These are phyloP conservation scores for Penicillium riverlandense DNA, from an alignment of 495 filamentous ascomycete species.

Conservation along the genomic window DNA sequence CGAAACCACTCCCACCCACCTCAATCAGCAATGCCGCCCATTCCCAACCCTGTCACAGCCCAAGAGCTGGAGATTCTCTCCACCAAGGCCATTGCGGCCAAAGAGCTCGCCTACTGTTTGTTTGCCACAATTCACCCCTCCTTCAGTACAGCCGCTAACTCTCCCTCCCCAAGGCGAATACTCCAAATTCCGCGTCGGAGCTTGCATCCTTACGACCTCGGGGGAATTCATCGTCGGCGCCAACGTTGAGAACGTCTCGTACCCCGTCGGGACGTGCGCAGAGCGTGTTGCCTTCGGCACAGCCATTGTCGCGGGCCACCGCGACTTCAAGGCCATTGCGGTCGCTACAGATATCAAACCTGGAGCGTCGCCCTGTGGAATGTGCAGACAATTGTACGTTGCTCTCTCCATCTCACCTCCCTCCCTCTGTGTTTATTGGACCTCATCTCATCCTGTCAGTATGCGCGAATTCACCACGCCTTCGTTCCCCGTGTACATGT, in stretches of 20 bases:
- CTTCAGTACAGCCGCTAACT: not conserved
- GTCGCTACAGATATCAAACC: slow-evolving; percentile 75
- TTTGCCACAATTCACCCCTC: not conserved
- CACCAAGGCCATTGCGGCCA: slow-evolving; percentile 53
- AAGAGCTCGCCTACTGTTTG: slow-evolving; percentile 70
- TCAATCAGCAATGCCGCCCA: slow-evolving; percentile 11
- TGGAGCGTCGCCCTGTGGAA: slow-evolving; percentile 68
- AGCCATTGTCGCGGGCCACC: slow-evolving; percentile 67
- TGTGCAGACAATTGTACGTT: slow-evolving; percentile 45
- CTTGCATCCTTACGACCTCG: slow-evolving; percentile 60
- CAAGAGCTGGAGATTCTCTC: slow-evolving; percentile 56
- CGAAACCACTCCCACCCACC: not conserved
- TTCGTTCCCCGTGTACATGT: slow-evolving; percentile 81
- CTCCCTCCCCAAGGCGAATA: slow-evolving; percentile 58
- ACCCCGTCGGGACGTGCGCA: slow-evolving; percentile 91
- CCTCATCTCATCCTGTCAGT: slow-evolving; percentile 26
- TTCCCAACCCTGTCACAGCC: slow-evolving; percentile 10
- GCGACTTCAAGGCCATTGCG: slow-evolving; percentile 71
- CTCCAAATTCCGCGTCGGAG: slow-evolving; percentile 87
- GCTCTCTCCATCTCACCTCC: not conserved
- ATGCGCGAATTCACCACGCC: slow-evolving; percentile 72
- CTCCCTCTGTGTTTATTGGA: not conserved
- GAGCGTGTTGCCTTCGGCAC: slow-evolving; percentile 78
- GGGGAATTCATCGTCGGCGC: slow-evolving; percentile 64
- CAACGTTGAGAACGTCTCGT: slow-evolving; percentile 92